phyloP scores from a whole-genome alignment of 495 filamentous ascomycete genomes.

The Talaromyces stipitatus region DNA sequence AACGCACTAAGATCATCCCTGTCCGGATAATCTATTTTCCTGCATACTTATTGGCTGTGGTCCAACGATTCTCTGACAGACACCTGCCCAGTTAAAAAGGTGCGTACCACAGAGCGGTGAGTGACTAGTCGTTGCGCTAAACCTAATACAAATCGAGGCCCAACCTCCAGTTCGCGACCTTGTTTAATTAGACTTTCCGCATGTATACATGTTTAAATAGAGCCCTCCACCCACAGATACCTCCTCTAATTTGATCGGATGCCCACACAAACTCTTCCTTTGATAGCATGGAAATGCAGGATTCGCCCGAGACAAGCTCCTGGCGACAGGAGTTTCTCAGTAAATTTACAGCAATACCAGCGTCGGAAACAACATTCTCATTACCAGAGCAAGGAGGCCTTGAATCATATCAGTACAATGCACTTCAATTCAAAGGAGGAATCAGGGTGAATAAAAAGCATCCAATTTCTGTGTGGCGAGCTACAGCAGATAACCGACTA shows the following conservation, averaged over 20 bases:
- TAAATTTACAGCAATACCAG: neutral
- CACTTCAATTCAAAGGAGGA: neutral
- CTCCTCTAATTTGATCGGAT: neutral
- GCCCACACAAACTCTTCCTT: neutral
- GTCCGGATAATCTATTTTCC: no score
- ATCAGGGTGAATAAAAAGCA: neutral
- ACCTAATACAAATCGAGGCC: no score
- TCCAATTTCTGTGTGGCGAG: neutral
- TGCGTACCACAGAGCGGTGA: no score
- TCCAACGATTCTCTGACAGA: no score
- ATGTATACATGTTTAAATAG: neutral
- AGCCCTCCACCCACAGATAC: neutral
- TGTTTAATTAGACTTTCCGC: no score
- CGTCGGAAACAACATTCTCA: neutral
- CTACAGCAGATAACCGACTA: neutral
- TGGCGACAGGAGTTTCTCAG: conserved; percentile 1
- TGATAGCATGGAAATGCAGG: neutral
- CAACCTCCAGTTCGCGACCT: no score
- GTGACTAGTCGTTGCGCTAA: no score
- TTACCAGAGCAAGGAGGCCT: neutral
- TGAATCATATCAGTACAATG: neutral
- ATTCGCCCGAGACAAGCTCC: neutral
- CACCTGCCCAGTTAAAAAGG: no score
- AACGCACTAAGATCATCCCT: no score
- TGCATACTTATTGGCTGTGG: no score